These are phyloP conservation scores for Monilinia polystroma DNA, from an alignment of 2,329 filamentous ascomycete species.

Conservation along the genomic window DNA sequence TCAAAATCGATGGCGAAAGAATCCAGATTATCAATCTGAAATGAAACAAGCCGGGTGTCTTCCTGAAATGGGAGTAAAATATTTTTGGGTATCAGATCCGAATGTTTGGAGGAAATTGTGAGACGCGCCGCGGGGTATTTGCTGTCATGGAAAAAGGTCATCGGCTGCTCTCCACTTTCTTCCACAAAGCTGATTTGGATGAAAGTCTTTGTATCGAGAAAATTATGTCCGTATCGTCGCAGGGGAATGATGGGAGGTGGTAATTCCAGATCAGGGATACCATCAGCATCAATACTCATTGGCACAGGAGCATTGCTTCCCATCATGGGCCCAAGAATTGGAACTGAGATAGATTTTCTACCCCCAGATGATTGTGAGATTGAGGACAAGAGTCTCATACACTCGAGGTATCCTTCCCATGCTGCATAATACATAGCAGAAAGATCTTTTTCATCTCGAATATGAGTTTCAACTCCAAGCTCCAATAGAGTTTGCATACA, in stretches of 20 bases:
- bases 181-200: conserved; percentile 84
- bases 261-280: conserved; percentile 86
- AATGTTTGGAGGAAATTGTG: conserved; percentile 94
- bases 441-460: conserved; percentile 86
- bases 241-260: conserved; percentile 95
- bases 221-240: conserved; percentile 94
- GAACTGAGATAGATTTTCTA: conserved; percentile 34
- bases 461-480: conserved; percentile 73
- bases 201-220: conserved; percentile 95
- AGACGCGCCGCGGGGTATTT: conserved; percentile 94
- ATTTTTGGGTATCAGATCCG: conserved; percentile 94
- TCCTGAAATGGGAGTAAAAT: conserved; percentile 94
- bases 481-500: conserved; percentile 81
- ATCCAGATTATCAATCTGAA: conserved; percentile 92
- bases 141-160: conserved; percentile 94
- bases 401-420: conserved; percentile 94
- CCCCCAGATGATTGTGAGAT: conserved; percentile 29
- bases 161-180: conserved; percentile 67
- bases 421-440: conserved; percentile 98
- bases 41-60: conserved; percentile 88
- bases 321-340: conserved; percentile 39
- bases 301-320: conserved; percentile 48
- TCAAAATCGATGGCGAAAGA: conserved; percentile 96
- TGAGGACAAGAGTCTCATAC: conserved; percentile 81
- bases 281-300: conserved; percentile 75